Percentiles rank a stretch among this genome's conserved stretches.
Conservation (phyloP, 768 basidiomycete genomes). For the Boletus barrowsii region DNA sequence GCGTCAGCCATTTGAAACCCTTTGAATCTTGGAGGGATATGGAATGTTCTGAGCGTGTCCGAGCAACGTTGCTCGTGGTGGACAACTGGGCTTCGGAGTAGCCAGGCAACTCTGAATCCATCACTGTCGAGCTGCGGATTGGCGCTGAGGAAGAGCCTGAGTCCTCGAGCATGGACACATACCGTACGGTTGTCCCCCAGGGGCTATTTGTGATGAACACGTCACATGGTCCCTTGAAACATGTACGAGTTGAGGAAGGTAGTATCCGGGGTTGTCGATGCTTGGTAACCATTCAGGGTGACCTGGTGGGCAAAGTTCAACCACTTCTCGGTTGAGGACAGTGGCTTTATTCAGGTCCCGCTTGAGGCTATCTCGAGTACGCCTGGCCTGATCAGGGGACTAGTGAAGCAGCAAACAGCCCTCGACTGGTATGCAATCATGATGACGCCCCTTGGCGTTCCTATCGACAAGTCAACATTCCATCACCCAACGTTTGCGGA, state of each 20-base stretch:
- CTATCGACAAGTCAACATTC: slow-evolving; percentile 69
- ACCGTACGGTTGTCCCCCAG: too few species aligned
- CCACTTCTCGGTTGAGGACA: too few species aligned
- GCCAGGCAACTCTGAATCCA: slow-evolving; percentile 15
- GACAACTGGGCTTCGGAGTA: slow-evolving; percentile 9
- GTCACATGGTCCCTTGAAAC: too few species aligned
- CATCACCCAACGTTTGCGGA: slow-evolving; percentile 55
- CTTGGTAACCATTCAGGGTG: too few species aligned
- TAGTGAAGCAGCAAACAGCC: slow-evolving; percentile 56
- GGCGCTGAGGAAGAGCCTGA: too few species aligned
- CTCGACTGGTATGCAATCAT: slow-evolving; percentile 84
- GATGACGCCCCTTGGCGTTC: slow-evolving; percentile 86
- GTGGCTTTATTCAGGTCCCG: too few species aligned
- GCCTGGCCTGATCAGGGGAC: slow-evolving; percentile 47
- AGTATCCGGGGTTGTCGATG: too few species aligned
- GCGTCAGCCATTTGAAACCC: slow-evolving; percentile 43
- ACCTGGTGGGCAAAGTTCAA: too few species aligned
- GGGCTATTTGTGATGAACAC: slow-evolving; percentile 5
- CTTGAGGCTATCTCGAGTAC: slow-evolving; percentile 50
- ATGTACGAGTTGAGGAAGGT: too few species aligned
- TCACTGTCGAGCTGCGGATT: background rate
- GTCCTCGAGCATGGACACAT: too few species aligned
- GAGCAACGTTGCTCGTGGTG: background rate
- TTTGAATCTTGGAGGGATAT: slow-evolving; percentile 43
- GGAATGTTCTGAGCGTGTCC: slow-evolving; percentile 31